A percentile compares a stretch with the other conserved stretches of the same genome.
These are phyloP conservation scores for Dalechampia spathulata DNA, from an alignment of 441 rosid genomes.

Conservation along the genomic window DNA sequence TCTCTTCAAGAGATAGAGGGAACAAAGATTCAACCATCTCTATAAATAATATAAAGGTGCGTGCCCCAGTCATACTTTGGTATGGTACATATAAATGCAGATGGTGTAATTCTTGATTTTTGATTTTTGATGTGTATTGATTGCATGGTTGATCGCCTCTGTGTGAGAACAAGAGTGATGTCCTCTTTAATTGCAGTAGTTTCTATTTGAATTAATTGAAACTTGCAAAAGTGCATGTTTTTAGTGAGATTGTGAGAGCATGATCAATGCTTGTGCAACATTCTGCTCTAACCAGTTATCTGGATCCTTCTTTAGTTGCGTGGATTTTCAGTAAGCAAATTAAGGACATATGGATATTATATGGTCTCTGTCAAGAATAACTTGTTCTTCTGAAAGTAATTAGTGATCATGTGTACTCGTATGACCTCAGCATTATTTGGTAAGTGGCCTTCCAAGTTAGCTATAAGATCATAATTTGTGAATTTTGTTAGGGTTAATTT, in stretches of 20 bases:
- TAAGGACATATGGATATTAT: background rate
- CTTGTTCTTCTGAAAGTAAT: background rate
- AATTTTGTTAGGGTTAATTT: background rate
- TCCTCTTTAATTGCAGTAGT: background rate
- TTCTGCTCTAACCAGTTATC: background rate
- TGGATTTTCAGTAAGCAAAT: no score
- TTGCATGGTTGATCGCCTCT: background rate
- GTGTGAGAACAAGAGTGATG: background rate
- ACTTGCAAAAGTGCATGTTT: no score
- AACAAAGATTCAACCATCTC: slow-evolving; percentile 53
- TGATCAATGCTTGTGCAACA: background rate
- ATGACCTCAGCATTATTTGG: background rate
- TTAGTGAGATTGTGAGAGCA: no score
- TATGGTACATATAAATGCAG: slow-evolving; percentile 3
- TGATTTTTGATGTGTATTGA: slow-evolving; percentile 1
- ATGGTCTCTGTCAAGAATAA: background rate
- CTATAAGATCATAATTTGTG: background rate
- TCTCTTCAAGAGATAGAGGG: slow-evolving; percentile 87
- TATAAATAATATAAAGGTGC: slow-evolving; percentile 61
- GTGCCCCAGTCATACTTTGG: slow-evolving; percentile 2
- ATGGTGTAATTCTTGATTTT: slow-evolving; percentile 3
- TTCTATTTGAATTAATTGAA: no score
- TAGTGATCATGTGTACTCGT: background rate
- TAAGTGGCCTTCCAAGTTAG: background rate
- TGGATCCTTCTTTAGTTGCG: background rate